Conservation (phyloP, 2,329 filamentous ascomycete species). For the Pseudogymnoascus sp. region DNA sequence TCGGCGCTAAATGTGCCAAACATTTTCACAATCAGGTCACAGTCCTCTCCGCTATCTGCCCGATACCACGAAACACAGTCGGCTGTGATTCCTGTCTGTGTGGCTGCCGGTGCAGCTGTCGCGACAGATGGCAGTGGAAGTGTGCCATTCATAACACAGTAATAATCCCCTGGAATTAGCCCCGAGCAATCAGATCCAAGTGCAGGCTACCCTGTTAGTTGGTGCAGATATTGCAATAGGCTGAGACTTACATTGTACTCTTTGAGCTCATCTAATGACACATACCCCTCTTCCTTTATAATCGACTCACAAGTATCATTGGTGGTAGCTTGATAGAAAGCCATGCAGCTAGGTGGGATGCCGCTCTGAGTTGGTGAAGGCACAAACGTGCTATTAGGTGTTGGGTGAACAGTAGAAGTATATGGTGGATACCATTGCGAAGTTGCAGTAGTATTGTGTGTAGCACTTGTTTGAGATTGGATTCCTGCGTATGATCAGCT, state of each 20-base stretch:
- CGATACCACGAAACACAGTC: constrained; percentile 9
- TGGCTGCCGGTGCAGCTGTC: constrained; percentile 2
- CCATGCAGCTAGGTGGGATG: not conserved
- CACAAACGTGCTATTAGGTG: not conserved
- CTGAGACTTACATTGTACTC: not conserved
- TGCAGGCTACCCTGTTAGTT: not conserved
- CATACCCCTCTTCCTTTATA: not conserved
- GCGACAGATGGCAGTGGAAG: constrained; percentile 8
- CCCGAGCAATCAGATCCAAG: constrained; percentile 3
- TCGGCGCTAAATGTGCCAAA: constrained; percentile 8
- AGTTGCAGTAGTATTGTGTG: not conserved
- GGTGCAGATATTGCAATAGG: not conserved
- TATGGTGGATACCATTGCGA: constrained; percentile 6
- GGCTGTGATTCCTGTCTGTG: not conserved
- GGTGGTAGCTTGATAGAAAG: constrained; percentile 4
- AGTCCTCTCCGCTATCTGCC: not conserved
- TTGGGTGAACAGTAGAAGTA: not conserved
- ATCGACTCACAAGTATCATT: constrained; percentile 1
- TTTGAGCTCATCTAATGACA: not conserved
- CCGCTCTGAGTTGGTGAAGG: constrained; percentile 7
- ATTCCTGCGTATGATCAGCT: not conserved
- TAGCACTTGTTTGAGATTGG: not conserved
- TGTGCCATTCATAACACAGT: constrained; percentile 10
- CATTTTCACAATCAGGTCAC: not conserved
- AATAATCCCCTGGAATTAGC: constrained; percentile 8